phyloP scores from a whole-genome alignment of 2,329 filamentous ascomycete species.

The Sphaerulina vaccinii region DNA sequence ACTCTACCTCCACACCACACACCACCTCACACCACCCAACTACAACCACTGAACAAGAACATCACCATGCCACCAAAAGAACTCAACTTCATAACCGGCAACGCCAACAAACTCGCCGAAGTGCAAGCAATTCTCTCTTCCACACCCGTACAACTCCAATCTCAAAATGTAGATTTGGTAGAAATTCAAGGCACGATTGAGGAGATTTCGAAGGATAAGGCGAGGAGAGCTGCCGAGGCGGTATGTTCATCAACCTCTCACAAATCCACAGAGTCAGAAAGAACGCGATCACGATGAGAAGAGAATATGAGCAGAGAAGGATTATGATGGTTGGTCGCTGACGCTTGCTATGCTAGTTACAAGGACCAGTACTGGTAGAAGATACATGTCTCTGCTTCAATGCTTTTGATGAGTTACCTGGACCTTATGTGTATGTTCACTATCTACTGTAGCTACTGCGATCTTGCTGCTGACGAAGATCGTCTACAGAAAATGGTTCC shows the following conservation, averaged over 20 bases:
- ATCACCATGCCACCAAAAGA: constrained; percentile 44
- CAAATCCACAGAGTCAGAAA: not conserved
- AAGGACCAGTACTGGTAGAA: constrained; percentile 88
- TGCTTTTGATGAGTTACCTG: constrained; percentile 85
- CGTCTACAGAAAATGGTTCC: constrained; percentile 82
- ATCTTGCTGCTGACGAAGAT: not conserved
- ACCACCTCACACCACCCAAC: no score
- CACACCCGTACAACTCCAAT: constrained; percentile 67
- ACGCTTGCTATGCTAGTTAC: constrained; percentile 41
- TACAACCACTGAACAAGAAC: no score
- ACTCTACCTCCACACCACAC: not conserved
- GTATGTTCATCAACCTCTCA: constrained; percentile 58
- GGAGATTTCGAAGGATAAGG: constrained; percentile 87
- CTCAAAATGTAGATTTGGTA: constrained; percentile 72
- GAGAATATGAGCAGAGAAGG: constrained; percentile 46
- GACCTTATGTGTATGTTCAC: constrained; percentile 81
- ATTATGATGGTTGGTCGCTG: not conserved
- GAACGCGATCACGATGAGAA: not conserved
- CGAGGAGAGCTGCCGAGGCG: constrained; percentile 72
- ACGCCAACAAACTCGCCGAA: constrained; percentile 89
- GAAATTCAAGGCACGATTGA: constrained; percentile 93
- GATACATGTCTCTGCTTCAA: constrained; percentile 94
- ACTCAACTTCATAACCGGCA: constrained; percentile 94
- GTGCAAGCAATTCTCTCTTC: constrained; percentile 81
- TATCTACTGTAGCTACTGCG: not conserved